Evolutionary conservation across 371 early-diverging fungal genomes (phyloP).

Genomic region (Lichtheimia hyalospora): DNA sequence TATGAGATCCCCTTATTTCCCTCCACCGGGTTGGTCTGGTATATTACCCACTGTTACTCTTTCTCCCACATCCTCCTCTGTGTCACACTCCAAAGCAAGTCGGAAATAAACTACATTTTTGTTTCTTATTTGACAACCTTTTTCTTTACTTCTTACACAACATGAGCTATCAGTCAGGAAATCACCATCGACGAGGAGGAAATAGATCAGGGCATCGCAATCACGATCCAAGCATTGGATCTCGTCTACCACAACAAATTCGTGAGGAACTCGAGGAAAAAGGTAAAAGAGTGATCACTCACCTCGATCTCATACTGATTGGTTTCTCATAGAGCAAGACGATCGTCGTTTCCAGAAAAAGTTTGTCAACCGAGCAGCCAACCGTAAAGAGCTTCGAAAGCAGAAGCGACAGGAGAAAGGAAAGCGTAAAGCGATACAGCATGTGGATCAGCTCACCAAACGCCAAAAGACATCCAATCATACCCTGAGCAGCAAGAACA

Average conservation of each 20-base stretch:
- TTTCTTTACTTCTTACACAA: too few relatives aligned
- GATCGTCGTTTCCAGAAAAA: constrained; percentile 38
- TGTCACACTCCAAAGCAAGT: too few relatives aligned
- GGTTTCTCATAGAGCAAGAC: constrained; percentile 20
- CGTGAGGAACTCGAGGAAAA: constrained; percentile 35
- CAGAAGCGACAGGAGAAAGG: constrained; percentile 43
- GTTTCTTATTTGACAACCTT: too few relatives aligned
- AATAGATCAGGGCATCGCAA: not conserved
- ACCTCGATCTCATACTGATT: not conserved
- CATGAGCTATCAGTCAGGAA: not conserved
- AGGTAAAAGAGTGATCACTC: constrained; percentile 20
- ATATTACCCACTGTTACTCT: not conserved
- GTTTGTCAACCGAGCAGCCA: constrained; percentile 26
- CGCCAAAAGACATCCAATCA: constrained; percentile 24
- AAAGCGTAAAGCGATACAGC: constrained; percentile 30
- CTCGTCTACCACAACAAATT: constrained; percentile 31
- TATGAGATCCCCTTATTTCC: constrained; percentile 7
- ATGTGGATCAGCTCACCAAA: constrained; percentile 21
- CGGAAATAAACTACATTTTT: too few relatives aligned
- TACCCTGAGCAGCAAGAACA: constrained; percentile 1
- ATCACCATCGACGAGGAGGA: not conserved
- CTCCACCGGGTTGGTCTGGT: constrained; percentile 4
- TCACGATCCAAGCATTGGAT: constrained; percentile 25
- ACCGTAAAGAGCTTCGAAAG: constrained; percentile 41
- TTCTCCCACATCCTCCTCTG: too few relatives aligned